Percentiles rank a stretch among this genome's conserved stretches.
phyloP scores from a whole-genome alignment of 257 asterid species.

The Nemophila menziesii region DNA sequence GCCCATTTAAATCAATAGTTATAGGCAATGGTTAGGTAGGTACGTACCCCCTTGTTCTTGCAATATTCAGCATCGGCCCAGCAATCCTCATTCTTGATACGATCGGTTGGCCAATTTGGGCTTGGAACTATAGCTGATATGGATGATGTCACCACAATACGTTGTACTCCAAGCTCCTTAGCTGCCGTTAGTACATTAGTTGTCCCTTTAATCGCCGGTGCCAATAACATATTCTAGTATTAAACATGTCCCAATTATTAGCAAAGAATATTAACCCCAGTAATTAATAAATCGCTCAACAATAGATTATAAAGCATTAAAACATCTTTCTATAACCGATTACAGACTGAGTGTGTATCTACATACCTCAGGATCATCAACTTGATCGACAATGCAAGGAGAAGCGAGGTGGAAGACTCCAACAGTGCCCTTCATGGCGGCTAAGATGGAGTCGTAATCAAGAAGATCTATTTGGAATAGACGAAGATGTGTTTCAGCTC shows the following conservation, averaged over 20 bases:
- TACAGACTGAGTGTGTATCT: neutral
- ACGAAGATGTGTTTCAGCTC: slow-evolving; percentile 57
- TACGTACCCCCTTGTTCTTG: slow-evolving; percentile 57
- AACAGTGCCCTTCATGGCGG: slow-evolving; percentile 43
- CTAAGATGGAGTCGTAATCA: slow-evolving; percentile 41
- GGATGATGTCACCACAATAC: slow-evolving; percentile 88
- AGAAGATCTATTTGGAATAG: slow-evolving; percentile 68
- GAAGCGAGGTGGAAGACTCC: slow-evolving; percentile 83
- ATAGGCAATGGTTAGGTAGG: neutral
- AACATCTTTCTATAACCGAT: neutral
- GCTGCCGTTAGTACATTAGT: slow-evolving; percentile 83
- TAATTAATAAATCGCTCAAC: slow-evolving; percentile 1
- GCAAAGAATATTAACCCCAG: too few relatives aligned
- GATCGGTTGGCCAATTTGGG: slow-evolving; percentile 63
- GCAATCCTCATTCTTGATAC: slow-evolving; percentile 66
- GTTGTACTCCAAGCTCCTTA: slow-evolving; percentile 65
- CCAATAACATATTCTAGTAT: slow-evolving; percentile 48
- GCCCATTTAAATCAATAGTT: too few relatives aligned
- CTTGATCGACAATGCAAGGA: slow-evolving; percentile 48
- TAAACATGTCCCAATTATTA: slow-evolving; percentile 5
- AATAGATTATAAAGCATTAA: neutral
- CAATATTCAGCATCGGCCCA: slow-evolving; percentile 84
- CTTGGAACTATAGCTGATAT: slow-evolving; percentile 50
- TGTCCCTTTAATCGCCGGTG: slow-evolving; percentile 82
- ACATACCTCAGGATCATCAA: slow-evolving; percentile 62